Evolutionary conservation across 169 alveolate genomes (phyloP).

Genomic region (Plasmodium inui): DNA sequence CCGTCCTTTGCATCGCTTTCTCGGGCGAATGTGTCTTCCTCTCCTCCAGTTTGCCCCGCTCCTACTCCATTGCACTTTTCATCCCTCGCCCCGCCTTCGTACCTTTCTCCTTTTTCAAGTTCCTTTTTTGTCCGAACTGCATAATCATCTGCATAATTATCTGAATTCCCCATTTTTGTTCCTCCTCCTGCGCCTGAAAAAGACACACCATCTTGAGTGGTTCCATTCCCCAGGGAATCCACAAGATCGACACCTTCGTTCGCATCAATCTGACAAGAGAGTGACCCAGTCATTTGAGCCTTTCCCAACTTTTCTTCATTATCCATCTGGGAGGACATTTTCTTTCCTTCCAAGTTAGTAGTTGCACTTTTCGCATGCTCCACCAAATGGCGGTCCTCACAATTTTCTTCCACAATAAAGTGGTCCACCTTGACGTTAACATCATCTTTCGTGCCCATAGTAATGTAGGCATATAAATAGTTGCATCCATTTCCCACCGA

Average conservation of each 20-base stretch:
- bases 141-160: background rate
- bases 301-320: background rate
- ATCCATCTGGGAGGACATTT: background rate
- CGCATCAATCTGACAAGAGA: background rate
- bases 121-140: background rate
- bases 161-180: background rate
- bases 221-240: background rate
- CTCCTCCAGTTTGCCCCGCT: background rate
- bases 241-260: background rate
- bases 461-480: slow-evolving; percentile 35
- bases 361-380: background rate
- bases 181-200: background rate
- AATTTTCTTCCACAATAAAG: background rate
- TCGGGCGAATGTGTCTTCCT: background rate
- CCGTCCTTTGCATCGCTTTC: background rate
- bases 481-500: slow-evolving; percentile 54
- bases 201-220: background rate
- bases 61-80: background rate
- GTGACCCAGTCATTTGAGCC: background rate
- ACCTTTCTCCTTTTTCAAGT: background rate
- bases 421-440: background rate
- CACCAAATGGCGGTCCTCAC: background rate
- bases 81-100: background rate
- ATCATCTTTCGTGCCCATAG: slow-evolving; percentile 18
- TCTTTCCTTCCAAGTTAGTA: background rate